Evolutionary conservation across 2,329 filamentous ascomycete genomes (phyloP).

Genomic region (Ophiocordyceps camponoti-floridani): DNA sequence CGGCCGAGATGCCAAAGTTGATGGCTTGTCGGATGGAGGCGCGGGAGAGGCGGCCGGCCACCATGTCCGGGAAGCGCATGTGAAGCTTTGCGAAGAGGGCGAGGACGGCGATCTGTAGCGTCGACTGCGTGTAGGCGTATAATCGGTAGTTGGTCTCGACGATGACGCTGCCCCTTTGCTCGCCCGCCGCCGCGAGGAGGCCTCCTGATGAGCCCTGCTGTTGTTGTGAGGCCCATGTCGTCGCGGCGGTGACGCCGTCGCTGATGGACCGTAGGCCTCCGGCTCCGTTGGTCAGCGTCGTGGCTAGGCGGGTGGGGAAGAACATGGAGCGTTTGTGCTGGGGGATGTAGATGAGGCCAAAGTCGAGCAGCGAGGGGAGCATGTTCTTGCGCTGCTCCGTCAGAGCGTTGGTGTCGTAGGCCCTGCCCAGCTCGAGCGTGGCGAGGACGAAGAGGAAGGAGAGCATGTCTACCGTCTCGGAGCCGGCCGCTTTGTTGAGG

Average conservation of each 20-base stretch:
- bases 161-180: slow-evolving; percentile 68
- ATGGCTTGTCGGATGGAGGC: slow-evolving; percentile 78
- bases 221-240: slow-evolving; percentile 25
- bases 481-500: slow-evolving; percentile 33
- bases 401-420: slow-evolving; percentile 75
- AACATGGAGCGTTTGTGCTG: slow-evolving; percentile 39
- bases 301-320: slow-evolving; percentile 88
- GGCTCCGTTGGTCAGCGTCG: slow-evolving; percentile 77
- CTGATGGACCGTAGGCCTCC: slow-evolving; percentile 53
- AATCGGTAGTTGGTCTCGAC: slow-evolving; percentile 96
- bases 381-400: slow-evolving; percentile 71
- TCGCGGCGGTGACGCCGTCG: slow-evolving; percentile 50
- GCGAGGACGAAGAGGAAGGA: slow-evolving; percentile 93
- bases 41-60: slow-evolving; percentile 80
- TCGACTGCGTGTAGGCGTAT: slow-evolving; percentile 90
- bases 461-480: slow-evolving; percentile 85
- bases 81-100: slow-evolving; percentile 75
- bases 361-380: slow-evolving; percentile 78
- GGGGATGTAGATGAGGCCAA: slow-evolving; percentile 73
- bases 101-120: slow-evolving; percentile 85
- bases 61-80: slow-evolving; percentile 86
- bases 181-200: slow-evolving; percentile 13
- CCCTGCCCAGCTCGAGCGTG: slow-evolving; percentile 76
- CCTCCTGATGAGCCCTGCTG: slow-evolving; percentile 15
- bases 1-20: slow-evolving; percentile 74